A percentile compares a stretch with the other conserved stretches of the same genome.
phyloP scores from a whole-genome alignment of 2,329 filamentous ascomycete genomes.

The Clarireedia homoeocarpa region DNA sequence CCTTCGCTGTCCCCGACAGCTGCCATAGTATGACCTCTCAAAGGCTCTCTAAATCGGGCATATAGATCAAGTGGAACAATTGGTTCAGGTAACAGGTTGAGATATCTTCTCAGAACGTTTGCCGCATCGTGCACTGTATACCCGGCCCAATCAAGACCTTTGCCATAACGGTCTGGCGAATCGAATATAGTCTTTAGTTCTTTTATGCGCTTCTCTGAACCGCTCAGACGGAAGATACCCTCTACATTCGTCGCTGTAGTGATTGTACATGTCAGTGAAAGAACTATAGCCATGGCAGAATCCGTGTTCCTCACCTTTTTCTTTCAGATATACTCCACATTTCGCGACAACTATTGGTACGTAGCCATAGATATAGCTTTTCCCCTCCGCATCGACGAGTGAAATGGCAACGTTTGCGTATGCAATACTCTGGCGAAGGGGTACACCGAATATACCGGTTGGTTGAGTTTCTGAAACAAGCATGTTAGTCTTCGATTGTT shows the following conservation, averaged over 20 bases:
- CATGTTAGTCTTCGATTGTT: conserved; percentile 14
- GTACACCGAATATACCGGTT: conserved; percentile 87
- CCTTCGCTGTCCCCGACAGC: conserved; percentile 62
- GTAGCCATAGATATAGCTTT: conserved; percentile 97
- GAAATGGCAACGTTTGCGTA: conserved; percentile 99
- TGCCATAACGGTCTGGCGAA: conserved; percentile 90
- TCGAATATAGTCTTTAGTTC: conserved; percentile 89
- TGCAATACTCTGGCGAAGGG: conserved; percentile 86
- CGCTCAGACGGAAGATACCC: conserved; percentile 92
- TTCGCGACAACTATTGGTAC: conserved; percentile 98
- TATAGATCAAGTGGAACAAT: conserved; percentile 94
- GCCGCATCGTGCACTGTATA: conserved; percentile 98
- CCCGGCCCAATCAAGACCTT: conserved; percentile 92
- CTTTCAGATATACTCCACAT: conserved; percentile 93
- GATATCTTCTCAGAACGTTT: conserved; percentile 89
- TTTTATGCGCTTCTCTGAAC: conserved; percentile 97
- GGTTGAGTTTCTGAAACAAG: conserved; percentile 29
- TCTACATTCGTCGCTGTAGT: conserved; percentile 78
- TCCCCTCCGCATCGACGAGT: conserved; percentile 81
- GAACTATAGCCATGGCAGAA: background rate
- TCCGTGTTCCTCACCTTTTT: conserved; percentile 65
- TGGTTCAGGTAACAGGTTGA: conserved; percentile 92
- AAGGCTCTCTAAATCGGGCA: conserved; percentile 78
- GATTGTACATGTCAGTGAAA: conserved; percentile 7
- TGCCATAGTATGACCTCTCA: conserved; percentile 59